These are phyloP conservation scores for Saposhnikovia divaricata DNA, from an alignment of 129 eudicot species.

Conservation along the genomic window DNA sequence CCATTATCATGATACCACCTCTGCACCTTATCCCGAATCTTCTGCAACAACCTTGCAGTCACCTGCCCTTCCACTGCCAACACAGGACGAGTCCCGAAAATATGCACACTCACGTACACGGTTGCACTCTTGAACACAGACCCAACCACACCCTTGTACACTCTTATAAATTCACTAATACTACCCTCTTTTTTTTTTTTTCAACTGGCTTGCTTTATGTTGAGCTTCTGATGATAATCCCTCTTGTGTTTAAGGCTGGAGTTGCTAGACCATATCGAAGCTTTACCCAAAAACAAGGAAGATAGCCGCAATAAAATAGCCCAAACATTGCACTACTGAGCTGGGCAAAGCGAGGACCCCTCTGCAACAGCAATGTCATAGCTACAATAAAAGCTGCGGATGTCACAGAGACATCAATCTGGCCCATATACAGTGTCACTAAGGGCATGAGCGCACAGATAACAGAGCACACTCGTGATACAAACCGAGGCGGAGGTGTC, in stretches of 20 bases:
- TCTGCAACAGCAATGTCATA: conserved; percentile 78
- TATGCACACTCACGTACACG: no score
- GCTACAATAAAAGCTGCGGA: conserved; percentile 90
- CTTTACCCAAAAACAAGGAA: conserved; percentile 98
- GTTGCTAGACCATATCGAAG: conserved; percentile 72
- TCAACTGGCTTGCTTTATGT: no score
- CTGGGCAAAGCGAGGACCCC: conserved; percentile 96
- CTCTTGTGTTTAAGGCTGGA: conserved; percentile 84
- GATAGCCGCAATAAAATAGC: conserved; percentile 90
- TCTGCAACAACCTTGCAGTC: no score
- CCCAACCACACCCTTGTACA: no score
- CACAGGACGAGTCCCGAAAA: no score
- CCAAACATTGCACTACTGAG: conserved; percentile 98
- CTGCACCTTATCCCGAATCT: no score
- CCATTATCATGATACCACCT: no score
- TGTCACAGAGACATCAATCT: conserved; percentile 79
- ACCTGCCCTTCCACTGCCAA: no score
- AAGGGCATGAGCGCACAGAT: conserved; percentile 81
- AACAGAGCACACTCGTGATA: conserved; percentile 83
- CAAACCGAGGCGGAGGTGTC: conserved; percentile 96
- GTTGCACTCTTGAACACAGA: no score
- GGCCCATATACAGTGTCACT: conserved; percentile 78
- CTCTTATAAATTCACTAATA: no score
- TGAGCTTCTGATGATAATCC: no score
- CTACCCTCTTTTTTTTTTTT: no score